These are phyloP conservation scores for Serendipita vermifera DNA, from an alignment of 768 basidiomycete species.

Conservation along the genomic window DNA sequence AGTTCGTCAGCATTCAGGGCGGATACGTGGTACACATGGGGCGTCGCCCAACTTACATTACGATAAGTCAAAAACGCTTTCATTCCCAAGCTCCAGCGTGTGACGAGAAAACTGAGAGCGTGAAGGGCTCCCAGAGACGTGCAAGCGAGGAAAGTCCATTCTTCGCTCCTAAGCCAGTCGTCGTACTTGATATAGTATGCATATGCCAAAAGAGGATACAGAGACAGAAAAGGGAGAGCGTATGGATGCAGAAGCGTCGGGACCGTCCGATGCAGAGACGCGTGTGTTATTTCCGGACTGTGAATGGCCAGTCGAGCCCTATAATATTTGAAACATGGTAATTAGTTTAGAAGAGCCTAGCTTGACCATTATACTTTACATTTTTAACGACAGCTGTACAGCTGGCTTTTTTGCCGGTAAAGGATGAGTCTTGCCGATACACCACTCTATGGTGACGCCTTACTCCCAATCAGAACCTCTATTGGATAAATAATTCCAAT, in stretches of 20 bases:
- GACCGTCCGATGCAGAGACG: constrained; percentile 50
- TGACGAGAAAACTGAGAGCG: constrained; percentile 83
- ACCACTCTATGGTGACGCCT: no score
- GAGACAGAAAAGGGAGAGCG: constrained; percentile 58
- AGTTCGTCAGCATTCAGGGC: not conserved
- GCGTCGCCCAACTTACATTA: constrained; percentile 34
- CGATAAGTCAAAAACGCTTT: constrained; percentile 69
- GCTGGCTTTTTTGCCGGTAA: no score
- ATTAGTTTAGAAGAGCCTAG: no score
- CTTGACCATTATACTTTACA: no score
- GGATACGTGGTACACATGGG: not conserved
- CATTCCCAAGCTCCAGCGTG: constrained; percentile 75
- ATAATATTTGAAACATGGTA: no score
- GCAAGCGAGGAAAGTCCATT: constrained; percentile 95
- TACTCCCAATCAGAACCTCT: no score
- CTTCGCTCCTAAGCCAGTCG: constrained; percentile 80
- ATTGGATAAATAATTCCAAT: no score
- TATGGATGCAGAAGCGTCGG: constrained; percentile 66
- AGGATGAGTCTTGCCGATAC: no score
- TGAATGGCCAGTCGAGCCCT: constrained; percentile 40
- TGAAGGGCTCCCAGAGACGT: constrained; percentile 75
- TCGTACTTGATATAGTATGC: constrained; percentile 89
- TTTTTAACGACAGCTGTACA: no score
- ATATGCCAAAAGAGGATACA: constrained; percentile 77
- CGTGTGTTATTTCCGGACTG: constrained; percentile 54